phyloP scores from a whole-genome alignment of 2,329 filamentous ascomycete species.

The Thelonectria discophora region DNA sequence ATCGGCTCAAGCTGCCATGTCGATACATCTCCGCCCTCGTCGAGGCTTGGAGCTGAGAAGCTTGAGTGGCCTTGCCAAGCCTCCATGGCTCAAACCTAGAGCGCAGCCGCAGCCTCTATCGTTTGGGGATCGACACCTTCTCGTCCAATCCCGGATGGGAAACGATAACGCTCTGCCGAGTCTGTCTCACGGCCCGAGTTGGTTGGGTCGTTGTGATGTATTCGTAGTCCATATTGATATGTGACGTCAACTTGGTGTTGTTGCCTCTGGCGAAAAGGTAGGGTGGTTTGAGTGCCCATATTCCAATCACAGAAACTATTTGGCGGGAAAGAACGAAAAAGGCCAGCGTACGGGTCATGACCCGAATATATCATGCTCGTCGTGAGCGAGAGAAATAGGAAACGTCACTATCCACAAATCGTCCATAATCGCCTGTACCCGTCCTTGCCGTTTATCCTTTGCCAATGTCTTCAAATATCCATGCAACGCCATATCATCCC shows the following conservation, averaged over 20 bases:
- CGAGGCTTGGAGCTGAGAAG: constrained; percentile 2
- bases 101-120: background rate
- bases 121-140: constrained; percentile 1
- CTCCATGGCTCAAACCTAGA: constrained; percentile 12
- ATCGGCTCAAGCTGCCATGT: background rate
- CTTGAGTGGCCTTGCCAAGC: constrained; percentile 9
- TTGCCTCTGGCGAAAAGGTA: too few relatives aligned
- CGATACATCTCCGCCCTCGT: background rate
- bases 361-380: constrained; percentile 4
- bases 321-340: constrained; percentile 6
- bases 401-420: background rate
- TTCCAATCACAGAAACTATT: background rate
- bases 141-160: background rate
- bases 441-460: constrained; percentile 25
- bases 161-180: constrained; percentile 3
- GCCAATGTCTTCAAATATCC: constrained; percentile 15
- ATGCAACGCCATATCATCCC: constrained; percentile 29
- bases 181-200: constrained; percentile 14
- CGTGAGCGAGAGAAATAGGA: constrained; percentile 2
- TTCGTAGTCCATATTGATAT: background rate
- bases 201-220: background rate
- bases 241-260: background rate
- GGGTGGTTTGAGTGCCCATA: background rate
- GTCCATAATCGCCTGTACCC: constrained; percentile 17
- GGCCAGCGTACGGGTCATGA: background rate